Conservation (phyloP, 2,329 filamentous ascomycete species). For the Apiospora saccharicola region DNA sequence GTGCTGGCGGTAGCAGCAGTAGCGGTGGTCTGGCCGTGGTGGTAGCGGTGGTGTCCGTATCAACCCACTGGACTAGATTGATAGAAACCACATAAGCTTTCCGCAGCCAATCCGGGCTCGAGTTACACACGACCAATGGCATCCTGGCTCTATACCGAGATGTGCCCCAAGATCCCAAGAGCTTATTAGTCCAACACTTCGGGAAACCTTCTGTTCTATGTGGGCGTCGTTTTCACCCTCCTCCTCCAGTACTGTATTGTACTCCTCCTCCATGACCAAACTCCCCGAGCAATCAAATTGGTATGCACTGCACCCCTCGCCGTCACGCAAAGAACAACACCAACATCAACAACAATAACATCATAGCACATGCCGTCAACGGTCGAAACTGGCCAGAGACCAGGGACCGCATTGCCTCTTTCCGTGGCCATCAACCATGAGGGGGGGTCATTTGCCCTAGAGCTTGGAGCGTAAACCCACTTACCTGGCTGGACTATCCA, state of each 20-base stretch:
- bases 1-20: neutral
- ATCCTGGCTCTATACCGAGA: slow-evolving; percentile 30
- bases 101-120: slow-evolving; percentile 27
- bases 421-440: neutral
- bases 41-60: neutral
- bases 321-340: neutral
- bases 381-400: neutral
- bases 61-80: slow-evolving; percentile 4
- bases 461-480: neutral
- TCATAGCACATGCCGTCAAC: neutral
- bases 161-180: slow-evolving; percentile 28
- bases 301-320: slow-evolving; percentile 14
- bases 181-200: slow-evolving; percentile 27
- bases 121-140: slow-evolving; percentile 26
- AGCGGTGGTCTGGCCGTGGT: too few species aligned
- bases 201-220: slow-evolving; percentile 17
- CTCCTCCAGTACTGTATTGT: neutral
- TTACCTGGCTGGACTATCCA: slow-evolving; percentile 19
- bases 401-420: neutral
- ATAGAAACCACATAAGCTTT: slow-evolving; percentile 26
- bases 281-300: slow-evolving; percentile 5
- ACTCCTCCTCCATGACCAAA: neutral
- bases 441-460: slow-evolving; percentile 4
- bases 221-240: neutral
- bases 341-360: neutral